A percentile compares a stretch with the other conserved stretches of the same genome.
Conservation (phyloP, 345 rosid genomes). For the Mallotus nudiflorus region DNA sequence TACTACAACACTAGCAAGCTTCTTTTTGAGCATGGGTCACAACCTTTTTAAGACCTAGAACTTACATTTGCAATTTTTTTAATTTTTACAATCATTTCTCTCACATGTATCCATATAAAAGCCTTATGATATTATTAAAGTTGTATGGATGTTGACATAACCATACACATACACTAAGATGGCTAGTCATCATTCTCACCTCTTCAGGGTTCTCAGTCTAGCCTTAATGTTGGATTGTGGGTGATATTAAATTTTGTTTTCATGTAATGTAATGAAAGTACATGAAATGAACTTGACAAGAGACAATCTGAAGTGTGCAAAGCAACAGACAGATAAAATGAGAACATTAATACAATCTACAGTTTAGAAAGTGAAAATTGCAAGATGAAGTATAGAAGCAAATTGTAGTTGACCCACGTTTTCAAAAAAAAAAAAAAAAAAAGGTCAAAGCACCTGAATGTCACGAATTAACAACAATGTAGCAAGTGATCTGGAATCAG, state of each 20-base stretch:
- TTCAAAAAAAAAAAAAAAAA: not conserved
- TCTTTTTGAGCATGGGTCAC: no score
- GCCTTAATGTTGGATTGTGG: not conserved
- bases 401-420: not conserved
- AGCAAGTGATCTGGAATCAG: slow-evolving; percentile 83
- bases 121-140: not conserved
- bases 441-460: slow-evolving; percentile 54
- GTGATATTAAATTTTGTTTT: not conserved
- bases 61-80: no score
- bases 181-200: not conserved
- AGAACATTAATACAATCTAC: no score
- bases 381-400: not conserved
- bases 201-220: not conserved
- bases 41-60: no score
- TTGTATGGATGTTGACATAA: not conserved
- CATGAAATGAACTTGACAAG: not conserved
- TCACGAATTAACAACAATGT: slow-evolving; percentile 68
- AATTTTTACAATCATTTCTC: no score
- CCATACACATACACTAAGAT: no score
- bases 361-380: no score
- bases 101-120: not conserved
- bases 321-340: not conserved
- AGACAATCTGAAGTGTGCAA: not conserved
- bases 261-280: not conserved
- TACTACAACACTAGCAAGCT: no score